phyloP scores from a whole-genome alignment of 208 protist species.

The Leishmania turanica region DNA sequence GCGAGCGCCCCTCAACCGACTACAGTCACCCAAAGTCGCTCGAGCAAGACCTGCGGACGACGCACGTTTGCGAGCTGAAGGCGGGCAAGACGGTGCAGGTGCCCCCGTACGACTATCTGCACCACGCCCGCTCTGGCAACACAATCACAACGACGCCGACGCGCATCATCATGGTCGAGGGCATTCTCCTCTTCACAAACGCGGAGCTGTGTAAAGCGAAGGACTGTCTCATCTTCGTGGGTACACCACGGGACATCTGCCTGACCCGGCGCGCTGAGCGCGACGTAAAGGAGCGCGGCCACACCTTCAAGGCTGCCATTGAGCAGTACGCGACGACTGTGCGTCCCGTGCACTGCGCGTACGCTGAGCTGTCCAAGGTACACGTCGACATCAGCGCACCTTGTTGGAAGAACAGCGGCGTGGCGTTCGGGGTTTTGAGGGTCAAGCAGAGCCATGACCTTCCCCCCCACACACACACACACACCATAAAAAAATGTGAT shows the following conservation, averaged over 20 bases:
- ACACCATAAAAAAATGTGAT: not conserved
- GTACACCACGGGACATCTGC: constrained; percentile 89
- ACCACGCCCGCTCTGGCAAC: constrained; percentile 53
- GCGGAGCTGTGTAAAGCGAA: constrained; percentile 58
- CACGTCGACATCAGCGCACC: constrained; percentile 91
- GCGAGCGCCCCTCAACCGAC: constrained; percentile 31
- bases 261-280: constrained; percentile 73
- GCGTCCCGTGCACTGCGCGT: constrained; percentile 84
- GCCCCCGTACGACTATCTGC: constrained; percentile 93
- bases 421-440: constrained; percentile 76
- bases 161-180: constrained; percentile 91
- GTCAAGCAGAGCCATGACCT: constrained; percentile 31
- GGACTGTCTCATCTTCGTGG: constrained; percentile 91
- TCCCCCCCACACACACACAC: no score
- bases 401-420: constrained; percentile 79
- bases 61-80: constrained; percentile 61
- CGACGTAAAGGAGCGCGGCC: constrained; percentile 84
- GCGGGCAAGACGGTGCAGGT: constrained; percentile 65
- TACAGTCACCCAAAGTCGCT: constrained; percentile 82
- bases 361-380: constrained; percentile 71
- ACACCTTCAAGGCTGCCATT: constrained; percentile 75
- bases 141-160: constrained; percentile 55
- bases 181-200: constrained; percentile 86
- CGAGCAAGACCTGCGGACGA: constrained; percentile 68
- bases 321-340: constrained; percentile 91